These are phyloP conservation scores for Stygiomarasmius scandens DNA, from an alignment of 1,284 basidiomycete species.

Conservation along the genomic window DNA sequence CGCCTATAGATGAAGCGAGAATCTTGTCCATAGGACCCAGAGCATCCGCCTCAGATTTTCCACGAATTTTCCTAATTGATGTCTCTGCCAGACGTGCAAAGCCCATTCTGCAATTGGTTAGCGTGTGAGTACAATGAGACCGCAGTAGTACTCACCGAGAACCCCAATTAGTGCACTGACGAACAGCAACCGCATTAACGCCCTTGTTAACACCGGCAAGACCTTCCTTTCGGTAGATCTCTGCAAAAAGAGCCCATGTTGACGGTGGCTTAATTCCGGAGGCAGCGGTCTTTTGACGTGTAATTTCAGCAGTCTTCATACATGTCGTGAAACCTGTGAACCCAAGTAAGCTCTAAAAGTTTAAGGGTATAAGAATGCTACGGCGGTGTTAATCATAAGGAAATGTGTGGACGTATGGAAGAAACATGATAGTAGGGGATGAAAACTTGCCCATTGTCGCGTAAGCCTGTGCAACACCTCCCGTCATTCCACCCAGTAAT, in stretches of 20 bases:
- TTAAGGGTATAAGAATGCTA: conserved; percentile 20
- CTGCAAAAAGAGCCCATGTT: conserved; percentile 92
- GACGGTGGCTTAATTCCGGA: conserved; percentile 88
- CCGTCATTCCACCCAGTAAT: conserved; percentile 95
- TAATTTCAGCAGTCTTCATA: conserved; percentile 99
- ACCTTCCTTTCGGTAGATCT: conserved; percentile 94
- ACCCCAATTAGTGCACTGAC: conserved; percentile 99
- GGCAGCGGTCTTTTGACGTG: conserved; percentile 94
- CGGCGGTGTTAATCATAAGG: not conserved
- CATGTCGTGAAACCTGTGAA: conserved; percentile 91
- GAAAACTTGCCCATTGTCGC: conserved; percentile 92
- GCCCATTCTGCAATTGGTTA: conserved; percentile 73
- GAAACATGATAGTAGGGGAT: conserved; percentile 13
- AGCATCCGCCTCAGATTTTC: conserved; percentile 77
- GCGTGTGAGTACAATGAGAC: not conserved
- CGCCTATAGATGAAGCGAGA: conserved; percentile 87
- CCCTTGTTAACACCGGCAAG: conserved; percentile 98
- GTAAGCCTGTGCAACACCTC: conserved; percentile 97
- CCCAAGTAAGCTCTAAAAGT: conserved; percentile 15
- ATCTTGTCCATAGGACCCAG: conserved; percentile 87
- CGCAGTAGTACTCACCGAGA: conserved; percentile 65
- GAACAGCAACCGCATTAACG: conserved; percentile 96
- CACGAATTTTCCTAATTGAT: conserved; percentile 76
- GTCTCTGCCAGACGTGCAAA: conserved; percentile 93
- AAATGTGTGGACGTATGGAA: not conserved